These are phyloP conservation scores for Candida ovalis DNA, from an alignment of 805 yeast species.

Conservation along the genomic window DNA sequence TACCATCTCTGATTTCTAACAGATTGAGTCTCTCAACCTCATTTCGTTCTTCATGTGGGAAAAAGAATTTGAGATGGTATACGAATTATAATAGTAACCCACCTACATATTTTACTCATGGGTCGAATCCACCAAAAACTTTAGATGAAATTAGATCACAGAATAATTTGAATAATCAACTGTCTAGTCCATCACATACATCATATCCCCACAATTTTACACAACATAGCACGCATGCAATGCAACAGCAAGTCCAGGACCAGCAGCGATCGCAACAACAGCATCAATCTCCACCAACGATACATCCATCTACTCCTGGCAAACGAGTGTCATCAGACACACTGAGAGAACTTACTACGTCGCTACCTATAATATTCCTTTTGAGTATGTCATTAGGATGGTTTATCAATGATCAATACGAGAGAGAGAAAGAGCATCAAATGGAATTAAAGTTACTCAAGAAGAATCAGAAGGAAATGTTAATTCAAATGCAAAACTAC, in stretches of 20 bases:
- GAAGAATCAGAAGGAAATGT: conserved; percentile 33
- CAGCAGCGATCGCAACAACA: neutral
- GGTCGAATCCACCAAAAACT: conserved; percentile 29
- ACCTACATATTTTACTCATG: conserved; percentile 25
- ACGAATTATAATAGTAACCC: conserved; percentile 8
- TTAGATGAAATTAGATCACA: conserved; percentile 16
- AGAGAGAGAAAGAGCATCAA: neutral
- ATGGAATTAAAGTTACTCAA: conserved; percentile 13
- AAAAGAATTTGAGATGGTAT: neutral
- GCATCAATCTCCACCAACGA: neutral
- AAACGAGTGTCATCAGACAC: neutral
- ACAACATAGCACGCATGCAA: neutral
- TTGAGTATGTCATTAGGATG: conserved; percentile 15
- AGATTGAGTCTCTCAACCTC: neutral
- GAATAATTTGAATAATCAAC: conserved; percentile 2
- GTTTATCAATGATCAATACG: neutral
- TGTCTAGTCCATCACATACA: conserved; percentile 3
- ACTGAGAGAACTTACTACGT: conserved; percentile 2
- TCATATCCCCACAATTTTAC: neutral
- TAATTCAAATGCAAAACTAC: conserved; percentile 46
- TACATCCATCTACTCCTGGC: neutral
- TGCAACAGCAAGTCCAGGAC: neutral
- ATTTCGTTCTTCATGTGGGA: neutral
- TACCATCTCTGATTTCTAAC: neutral
- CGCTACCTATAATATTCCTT: conserved; percentile 9